Evolutionary conservation across 257 asterid genomes (phyloP).

Genomic region (Sherardia arvensis): DNA sequence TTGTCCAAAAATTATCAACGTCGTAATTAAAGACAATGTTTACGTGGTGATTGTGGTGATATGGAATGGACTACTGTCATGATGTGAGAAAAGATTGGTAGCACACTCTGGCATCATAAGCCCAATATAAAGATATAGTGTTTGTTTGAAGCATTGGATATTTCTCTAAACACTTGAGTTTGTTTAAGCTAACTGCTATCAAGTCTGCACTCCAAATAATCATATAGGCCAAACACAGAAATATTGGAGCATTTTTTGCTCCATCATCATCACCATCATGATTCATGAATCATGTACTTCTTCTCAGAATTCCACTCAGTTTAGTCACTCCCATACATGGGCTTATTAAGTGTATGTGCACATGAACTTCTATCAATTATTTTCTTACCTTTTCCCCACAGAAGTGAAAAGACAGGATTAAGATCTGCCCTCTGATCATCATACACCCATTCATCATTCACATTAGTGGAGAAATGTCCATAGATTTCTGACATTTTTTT

Average conservation of each 20-base stretch:
- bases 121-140: not conserved
- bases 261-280: not conserved
- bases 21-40: too few relatives aligned
- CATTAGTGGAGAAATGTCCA: not conserved
- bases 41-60: too few relatives aligned
- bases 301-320: constrained; percentile 3
- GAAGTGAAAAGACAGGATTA: not conserved
- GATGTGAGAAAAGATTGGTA: not conserved
- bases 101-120: not conserved
- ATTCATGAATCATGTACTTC: not conserved
- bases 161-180: not conserved
- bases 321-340: not conserved
- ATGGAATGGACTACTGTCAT: too few relatives aligned
- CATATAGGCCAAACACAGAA: not conserved
- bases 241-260: not conserved
- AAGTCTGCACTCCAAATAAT: not conserved
- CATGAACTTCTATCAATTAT: not conserved
- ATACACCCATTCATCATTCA: not conserved
- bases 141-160: not conserved
- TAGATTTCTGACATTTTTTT: not conserved
- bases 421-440: not conserved
- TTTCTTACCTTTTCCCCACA: not conserved
- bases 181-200: not conserved
- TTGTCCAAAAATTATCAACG: too few relatives aligned
- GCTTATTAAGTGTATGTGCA: not conserved